phyloP scores from a whole-genome alignment of 805 yeast species.

The Saturnispora sanitii region DNA sequence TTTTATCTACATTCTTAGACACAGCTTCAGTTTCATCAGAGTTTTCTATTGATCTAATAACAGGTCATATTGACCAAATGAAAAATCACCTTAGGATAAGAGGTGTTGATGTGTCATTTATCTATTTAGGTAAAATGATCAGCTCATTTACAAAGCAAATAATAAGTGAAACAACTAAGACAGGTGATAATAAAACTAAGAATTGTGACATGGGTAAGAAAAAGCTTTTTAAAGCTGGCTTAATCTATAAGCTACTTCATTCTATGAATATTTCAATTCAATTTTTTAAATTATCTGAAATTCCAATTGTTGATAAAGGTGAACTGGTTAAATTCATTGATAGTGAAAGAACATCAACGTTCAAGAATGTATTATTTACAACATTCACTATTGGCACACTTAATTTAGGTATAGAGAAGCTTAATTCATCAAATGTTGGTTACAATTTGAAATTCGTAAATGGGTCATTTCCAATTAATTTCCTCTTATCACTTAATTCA shows the following conservation, averaged over 20 bases:
- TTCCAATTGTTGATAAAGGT: constrained; percentile 17
- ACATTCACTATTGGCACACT: constrained; percentile 14
- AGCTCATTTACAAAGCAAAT: not conserved
- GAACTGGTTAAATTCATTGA: constrained; percentile 9
- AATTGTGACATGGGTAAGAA: constrained; percentile 3
- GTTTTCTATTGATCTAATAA: constrained; percentile 13
- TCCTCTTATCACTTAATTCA: constrained; percentile 30
- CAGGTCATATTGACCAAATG: constrained; percentile 15
- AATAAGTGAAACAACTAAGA: not conserved
- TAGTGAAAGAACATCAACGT: not conserved
- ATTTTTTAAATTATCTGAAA: constrained; percentile 17
- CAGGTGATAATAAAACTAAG: not conserved
- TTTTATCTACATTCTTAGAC: constrained; percentile 9
- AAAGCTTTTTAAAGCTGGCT: constrained; percentile 12
- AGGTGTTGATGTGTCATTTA: constrained; percentile 14
- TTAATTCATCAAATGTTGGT: constrained; percentile 30
- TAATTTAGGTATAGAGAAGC: constrained; percentile 12
- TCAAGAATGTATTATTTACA: constrained; percentile 13
- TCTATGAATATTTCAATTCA: constrained; percentile 18
- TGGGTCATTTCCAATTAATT: constrained; percentile 34
- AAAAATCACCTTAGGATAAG: constrained; percentile 10
- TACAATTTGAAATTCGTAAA: constrained; percentile 33
- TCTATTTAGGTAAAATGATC: constrained; percentile 11
- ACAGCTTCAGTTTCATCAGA: constrained; percentile 7
- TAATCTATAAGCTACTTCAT: constrained; percentile 17